Conservation (phyloP, 768 basidiomycete genomes). For the Lactifluus rugatus region DNA sequence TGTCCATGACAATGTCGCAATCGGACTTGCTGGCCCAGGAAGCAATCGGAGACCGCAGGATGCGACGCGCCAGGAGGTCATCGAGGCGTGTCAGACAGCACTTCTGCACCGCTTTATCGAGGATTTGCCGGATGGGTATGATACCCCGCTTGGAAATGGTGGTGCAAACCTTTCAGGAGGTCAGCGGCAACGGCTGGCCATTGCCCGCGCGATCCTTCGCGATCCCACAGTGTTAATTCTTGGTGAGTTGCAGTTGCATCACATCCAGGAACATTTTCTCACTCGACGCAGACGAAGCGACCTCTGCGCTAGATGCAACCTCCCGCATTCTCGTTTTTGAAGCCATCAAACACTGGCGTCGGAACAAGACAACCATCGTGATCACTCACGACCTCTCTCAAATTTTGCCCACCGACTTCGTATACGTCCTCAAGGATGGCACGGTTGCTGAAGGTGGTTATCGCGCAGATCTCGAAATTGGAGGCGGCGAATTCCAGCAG, state of each 20-base stretch:
- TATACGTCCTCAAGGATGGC: slow-evolving; percentile 84
- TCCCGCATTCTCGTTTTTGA: slow-evolving; percentile 80
- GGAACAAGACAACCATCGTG: slow-evolving; percentile 78
- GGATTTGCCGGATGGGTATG: slow-evolving; percentile 82
- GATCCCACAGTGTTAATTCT: slow-evolving; percentile 86
- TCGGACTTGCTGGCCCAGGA: slow-evolving; percentile 50
- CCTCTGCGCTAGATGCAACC: slow-evolving; percentile 76
- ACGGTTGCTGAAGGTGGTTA: slow-evolving; percentile 80
- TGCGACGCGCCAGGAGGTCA: slow-evolving; percentile 59
- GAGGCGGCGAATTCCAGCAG: slow-evolving; percentile 55
- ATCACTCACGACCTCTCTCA: slow-evolving; percentile 95
- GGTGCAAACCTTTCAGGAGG: slow-evolving; percentile 83
- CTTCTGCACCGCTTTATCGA: slow-evolving; percentile 81
- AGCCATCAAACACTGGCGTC: slow-evolving; percentile 58
- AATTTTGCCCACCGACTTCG: slow-evolving; percentile 67
- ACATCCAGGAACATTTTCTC: not conserved
- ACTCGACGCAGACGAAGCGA: slow-evolving; percentile 54
- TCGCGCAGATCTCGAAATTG: slow-evolving; percentile 62
- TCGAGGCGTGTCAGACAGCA: slow-evolving; percentile 73
- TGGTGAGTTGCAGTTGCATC: slow-evolving; percentile 42
- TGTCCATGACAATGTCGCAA: slow-evolving; percentile 79
- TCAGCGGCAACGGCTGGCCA: slow-evolving; percentile 82
- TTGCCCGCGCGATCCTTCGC: slow-evolving; percentile 77
- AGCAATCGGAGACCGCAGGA: slow-evolving; percentile 34
- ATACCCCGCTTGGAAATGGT: slow-evolving; percentile 64